phyloP scores from a whole-genome alignment of 139 green algal genomes.

The Raphidocelis subcapitata region DNA sequence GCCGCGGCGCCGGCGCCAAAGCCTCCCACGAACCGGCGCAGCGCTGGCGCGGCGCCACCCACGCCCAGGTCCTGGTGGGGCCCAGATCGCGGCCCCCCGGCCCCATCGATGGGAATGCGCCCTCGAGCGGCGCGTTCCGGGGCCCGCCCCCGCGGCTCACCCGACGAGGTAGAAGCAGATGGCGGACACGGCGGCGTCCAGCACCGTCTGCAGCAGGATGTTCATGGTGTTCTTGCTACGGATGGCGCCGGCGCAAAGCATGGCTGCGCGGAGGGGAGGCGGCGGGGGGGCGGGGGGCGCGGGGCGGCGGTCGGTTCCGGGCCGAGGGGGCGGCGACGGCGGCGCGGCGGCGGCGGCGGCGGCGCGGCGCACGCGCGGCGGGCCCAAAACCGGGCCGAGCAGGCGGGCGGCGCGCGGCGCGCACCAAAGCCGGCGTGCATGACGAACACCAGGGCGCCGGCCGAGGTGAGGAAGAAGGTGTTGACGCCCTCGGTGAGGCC shows the following conservation, averaged over 20 bases:
- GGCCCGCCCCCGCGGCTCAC: slow-evolving; percentile 26
- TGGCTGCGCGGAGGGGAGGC: slow-evolving; percentile 26
- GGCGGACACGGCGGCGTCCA: slow-evolving; percentile 72
- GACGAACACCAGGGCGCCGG: slow-evolving; percentile 68
- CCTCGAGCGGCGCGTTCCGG: not conserved
- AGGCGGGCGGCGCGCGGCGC: not conserved
- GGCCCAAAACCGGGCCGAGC: not conserved
- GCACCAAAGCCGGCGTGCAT: slow-evolving; percentile 91
- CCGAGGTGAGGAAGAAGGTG: slow-evolving; percentile 57
- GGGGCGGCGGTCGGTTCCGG: too few species aligned
- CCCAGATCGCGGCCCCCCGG: too few species aligned
- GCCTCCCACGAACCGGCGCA: not conserved
- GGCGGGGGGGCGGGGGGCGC: not conserved
- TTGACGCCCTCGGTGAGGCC: slow-evolving; percentile 41
- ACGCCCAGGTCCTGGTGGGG: slow-evolving; percentile 8
- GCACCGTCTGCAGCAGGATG: slow-evolving; percentile 87
- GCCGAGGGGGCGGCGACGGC: too few species aligned
- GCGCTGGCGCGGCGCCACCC: not conserved
- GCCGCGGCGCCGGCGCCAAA: slow-evolving; percentile 15
- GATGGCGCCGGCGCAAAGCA: slow-evolving; percentile 79
- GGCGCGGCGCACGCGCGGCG: not conserved
- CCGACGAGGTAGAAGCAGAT: slow-evolving; percentile 67
- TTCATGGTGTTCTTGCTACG: slow-evolving; percentile 90
- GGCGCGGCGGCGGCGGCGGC: too few species aligned
- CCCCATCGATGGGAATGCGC: not conserved